phyloP scores from a whole-genome alignment of 2,329 filamentous ascomycete genomes.

The Clathrospora elynae region DNA sequence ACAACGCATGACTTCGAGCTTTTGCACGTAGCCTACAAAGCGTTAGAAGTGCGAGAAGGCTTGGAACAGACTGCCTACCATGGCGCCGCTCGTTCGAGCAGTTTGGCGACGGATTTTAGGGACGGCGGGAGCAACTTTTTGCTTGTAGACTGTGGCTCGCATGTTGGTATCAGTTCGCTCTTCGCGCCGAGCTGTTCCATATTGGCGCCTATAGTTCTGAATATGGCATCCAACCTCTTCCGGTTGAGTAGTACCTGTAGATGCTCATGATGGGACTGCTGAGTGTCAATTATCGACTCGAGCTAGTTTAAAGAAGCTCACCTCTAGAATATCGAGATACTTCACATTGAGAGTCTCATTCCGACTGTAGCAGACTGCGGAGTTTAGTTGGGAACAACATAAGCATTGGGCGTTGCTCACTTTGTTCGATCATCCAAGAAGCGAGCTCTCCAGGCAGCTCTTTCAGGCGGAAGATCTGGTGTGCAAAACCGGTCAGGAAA shows the following conservation, averaged over 20 bases:
- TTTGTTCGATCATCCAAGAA: slow-evolving; percentile 52
- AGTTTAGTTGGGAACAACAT: slow-evolving; percentile 18
- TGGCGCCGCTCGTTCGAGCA: slow-evolving; percentile 35
- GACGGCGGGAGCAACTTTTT: slow-evolving; percentile 25
- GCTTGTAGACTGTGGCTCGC: slow-evolving; percentile 13
- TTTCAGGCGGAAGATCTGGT: slow-evolving; percentile 45
- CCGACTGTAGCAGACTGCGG: slow-evolving; percentile 35
- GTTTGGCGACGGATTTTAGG: slow-evolving; percentile 26
- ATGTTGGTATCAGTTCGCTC: slow-evolving; percentile 11
- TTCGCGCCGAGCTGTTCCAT: slow-evolving; percentile 8
- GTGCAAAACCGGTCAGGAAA: slow-evolving; percentile 51
- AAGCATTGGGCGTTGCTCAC: slow-evolving; percentile 16
- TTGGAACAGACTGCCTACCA: slow-evolving; percentile 21
- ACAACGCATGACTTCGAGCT: slow-evolving; percentile 29
- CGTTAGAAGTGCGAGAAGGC: slow-evolving; percentile 7
- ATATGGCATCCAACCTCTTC: slow-evolving; percentile 56
- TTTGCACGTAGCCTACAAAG: slow-evolving; percentile 27
- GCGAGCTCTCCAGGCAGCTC: slow-evolving; percentile 48
- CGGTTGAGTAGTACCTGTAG: slow-evolving; percentile 49
- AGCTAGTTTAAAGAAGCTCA: slow-evolving; percentile 6
- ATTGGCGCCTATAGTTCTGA: slow-evolving; percentile 62
- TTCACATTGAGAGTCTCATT: slow-evolving; percentile 46
- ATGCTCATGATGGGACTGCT: slow-evolving; percentile 26
- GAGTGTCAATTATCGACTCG: slow-evolving; percentile 7
- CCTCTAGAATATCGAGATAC: slow-evolving; percentile 41